A percentile compares a stretch with the other conserved stretches of the same genome.
These are phyloP conservation scores for Metschnikowia gruessii DNA, from an alignment of 805 yeast genomes.

Conservation along the genomic window DNA sequence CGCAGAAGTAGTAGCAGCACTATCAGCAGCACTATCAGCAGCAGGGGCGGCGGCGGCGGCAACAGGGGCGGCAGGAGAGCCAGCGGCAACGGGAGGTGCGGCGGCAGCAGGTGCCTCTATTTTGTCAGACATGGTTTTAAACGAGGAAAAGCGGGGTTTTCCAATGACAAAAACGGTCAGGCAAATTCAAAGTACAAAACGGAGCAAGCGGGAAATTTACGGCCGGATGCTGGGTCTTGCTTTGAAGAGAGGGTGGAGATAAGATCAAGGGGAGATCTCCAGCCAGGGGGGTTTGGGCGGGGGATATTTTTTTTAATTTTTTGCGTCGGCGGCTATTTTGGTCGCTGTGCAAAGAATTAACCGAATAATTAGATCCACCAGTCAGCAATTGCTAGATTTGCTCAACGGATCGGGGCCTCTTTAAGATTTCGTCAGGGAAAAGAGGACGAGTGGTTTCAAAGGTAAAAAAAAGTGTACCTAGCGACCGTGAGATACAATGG, in stretches of 20 bases:
- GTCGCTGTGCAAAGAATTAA: constrained; percentile 15
- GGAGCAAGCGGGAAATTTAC: neutral
- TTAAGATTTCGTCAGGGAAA: neutral
- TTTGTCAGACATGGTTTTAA: constrained; percentile 12
- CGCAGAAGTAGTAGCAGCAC: constrained; percentile 3
- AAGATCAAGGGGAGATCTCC: neutral
- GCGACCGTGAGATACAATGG: constrained; percentile 8
- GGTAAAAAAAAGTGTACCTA: constrained; percentile 7
- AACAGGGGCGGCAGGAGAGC: no score
- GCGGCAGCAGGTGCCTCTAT: constrained; percentile 8
- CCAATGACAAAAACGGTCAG: neutral
- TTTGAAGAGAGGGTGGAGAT: no score
- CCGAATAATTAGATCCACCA: constrained; percentile 16
- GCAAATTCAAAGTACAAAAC: neutral
- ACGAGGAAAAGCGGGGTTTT: neutral
- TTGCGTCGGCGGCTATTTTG: constrained; percentile 6
- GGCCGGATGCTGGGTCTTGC: neutral
- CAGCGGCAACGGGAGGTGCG: no score
- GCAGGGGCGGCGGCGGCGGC: no score
- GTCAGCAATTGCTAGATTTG: constrained; percentile 10
- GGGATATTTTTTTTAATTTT: neutral
- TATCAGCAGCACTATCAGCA: no score
- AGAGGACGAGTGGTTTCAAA: constrained; percentile 6
- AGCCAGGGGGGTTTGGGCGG: neutral
- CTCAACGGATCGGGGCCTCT: constrained; percentile 3